Conservation (phyloP, 768 basidiomycete species). For the Podaxis mareebaensis region DNA sequence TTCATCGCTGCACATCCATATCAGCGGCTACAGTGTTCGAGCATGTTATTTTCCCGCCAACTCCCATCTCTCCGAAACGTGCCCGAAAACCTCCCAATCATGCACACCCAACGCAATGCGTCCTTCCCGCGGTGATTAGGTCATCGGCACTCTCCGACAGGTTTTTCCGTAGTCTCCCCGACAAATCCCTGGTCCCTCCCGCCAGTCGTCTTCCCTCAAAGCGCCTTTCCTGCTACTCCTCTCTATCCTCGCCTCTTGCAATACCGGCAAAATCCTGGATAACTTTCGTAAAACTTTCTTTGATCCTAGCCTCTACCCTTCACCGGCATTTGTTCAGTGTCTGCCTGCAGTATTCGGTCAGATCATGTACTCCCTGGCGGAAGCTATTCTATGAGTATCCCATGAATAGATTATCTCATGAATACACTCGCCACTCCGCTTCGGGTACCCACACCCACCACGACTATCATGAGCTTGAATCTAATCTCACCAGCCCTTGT, state of each 20-base stretch:
- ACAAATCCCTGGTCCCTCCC: not conserved
- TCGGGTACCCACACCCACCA: conserved; percentile 1
- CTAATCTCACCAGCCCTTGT: not conserved
- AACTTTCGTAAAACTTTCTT: not conserved
- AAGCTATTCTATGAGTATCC: not conserved
- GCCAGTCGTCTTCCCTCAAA: not conserved
- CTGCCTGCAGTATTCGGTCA: not conserved
- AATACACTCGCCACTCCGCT: conserved; percentile 5
- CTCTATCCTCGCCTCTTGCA: not conserved
- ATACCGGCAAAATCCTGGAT: conserved; percentile 11
- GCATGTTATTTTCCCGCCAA: conserved; percentile 21
- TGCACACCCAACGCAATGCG: not conserved
- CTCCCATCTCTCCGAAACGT: conserved; percentile 18
- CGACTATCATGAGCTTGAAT: not conserved
- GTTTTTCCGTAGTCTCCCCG: conserved; percentile 17
- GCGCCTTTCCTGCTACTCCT: not conserved
- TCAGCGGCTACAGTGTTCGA: not conserved
- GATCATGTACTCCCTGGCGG: not conserved
- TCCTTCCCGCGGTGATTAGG: conserved; percentile 10
- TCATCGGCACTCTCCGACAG: conserved; percentile 13
- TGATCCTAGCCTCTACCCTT: not conserved
- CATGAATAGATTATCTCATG: conserved; percentile 11
- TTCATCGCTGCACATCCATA: not conserved
- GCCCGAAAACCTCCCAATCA: not conserved
- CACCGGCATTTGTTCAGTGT: not conserved